Conservation (phyloP, 164 flowering plant genomes). For the Nymphaea thermarum region DNA sequence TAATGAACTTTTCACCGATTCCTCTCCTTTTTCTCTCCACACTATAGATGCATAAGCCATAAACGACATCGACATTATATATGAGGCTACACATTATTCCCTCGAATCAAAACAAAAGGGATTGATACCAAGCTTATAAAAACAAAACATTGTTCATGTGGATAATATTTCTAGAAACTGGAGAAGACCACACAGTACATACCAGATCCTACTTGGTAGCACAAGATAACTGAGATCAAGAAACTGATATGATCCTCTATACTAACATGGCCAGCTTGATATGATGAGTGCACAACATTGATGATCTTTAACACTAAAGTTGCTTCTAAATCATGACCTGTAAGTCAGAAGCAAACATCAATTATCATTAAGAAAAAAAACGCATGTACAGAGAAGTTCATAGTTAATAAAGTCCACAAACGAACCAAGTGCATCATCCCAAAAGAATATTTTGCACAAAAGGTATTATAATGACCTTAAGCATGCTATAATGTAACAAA, state of each 20-base stretch:
- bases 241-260: slow-evolving; percentile 60
- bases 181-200: not conserved
- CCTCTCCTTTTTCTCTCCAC: too few relatives aligned
- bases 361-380: not conserved
- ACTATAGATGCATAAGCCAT: too few relatives aligned
- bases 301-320: slow-evolving; percentile 42
- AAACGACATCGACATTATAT: too few relatives aligned
- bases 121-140: too few relatives aligned
- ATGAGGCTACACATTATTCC: too few relatives aligned
- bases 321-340: slow-evolving; percentile 61
- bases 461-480: too few relatives aligned
- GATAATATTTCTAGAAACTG: too few relatives aligned
- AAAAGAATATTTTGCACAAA: too few relatives aligned
- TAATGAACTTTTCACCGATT: too few relatives aligned
- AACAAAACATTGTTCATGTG: too few relatives aligned
- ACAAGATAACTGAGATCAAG: slow-evolving; percentile 49
- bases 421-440: not conserved
- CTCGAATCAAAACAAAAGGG: too few relatives aligned
- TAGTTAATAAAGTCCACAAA: not conserved
- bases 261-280: slow-evolving; percentile 51
- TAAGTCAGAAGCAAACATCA: slow-evolving; percentile 1
- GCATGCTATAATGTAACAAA: too few relatives aligned
- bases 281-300: slow-evolving; percentile 65
- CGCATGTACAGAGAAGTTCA: not conserved
- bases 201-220: slow-evolving; percentile 50